These are phyloP conservation scores for Penicillium sp. DNA, from an alignment of 2,329 filamentous ascomycete species.

Conservation along the genomic window DNA sequence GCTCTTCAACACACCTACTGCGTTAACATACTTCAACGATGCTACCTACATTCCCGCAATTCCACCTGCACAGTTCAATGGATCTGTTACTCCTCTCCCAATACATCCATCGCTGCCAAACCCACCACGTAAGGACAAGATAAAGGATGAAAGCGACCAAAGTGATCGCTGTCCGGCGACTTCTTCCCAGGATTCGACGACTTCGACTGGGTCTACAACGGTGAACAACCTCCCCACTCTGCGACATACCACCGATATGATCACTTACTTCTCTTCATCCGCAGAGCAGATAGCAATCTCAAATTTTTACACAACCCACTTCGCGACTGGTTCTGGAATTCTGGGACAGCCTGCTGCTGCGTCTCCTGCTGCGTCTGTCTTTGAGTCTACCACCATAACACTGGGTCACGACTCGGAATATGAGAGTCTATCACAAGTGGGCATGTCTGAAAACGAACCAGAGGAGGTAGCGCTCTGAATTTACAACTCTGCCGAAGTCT, in stretches of 20 bases:
- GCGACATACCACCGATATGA: background rate
- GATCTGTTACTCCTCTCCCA: slow-evolving; percentile 1
- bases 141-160: background rate
- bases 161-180: background rate
- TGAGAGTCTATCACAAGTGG: background rate
- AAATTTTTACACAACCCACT: background rate
- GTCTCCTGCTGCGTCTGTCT: background rate
- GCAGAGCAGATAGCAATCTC: background rate
- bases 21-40: slow-evolving; percentile 26
- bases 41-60: background rate
- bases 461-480: background rate
- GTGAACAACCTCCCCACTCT: background rate
- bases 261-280: background rate
- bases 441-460: background rate
- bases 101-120: background rate
- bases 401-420: background rate
- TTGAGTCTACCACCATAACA: background rate
- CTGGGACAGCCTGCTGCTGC: background rate
- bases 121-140: background rate
- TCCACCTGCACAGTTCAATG: slow-evolving; percentile 1
- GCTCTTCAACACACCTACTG: background rate
- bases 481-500: background rate
- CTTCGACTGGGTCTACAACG: background rate
- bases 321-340: background rate
- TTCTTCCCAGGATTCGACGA: background rate